A percentile compares a stretch with the other conserved stretches of the same genome.
These are phyloP conservation scores for Chaetomiaceae sp. DNA, from an alignment of 2,329 filamentous ascomycete genomes.

Conservation along the genomic window DNA sequence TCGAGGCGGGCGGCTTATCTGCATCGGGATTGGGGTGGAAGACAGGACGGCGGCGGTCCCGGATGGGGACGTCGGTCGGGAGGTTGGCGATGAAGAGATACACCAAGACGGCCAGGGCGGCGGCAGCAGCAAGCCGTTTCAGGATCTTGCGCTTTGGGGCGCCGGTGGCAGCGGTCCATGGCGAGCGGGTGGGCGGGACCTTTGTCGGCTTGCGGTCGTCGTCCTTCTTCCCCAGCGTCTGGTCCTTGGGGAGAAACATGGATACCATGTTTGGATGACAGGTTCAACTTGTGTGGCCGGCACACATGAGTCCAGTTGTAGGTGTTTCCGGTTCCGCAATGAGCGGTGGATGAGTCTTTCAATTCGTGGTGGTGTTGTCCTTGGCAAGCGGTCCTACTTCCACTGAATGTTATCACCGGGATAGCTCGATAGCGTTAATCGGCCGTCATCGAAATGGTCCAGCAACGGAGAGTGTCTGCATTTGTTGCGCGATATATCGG, in stretches of 20 bases:
- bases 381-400: no score
- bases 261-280: slow-evolving; percentile 42
- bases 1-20: not conserved
- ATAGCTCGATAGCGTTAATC: no score
- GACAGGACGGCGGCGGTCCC: slow-evolving; percentile 36
- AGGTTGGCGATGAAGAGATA: slow-evolving; percentile 64
- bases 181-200: slow-evolving; percentile 28
- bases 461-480: not conserved
- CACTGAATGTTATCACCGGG: no score
- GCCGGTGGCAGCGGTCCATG: slow-evolving; percentile 39
- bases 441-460: slow-evolving; percentile 2
- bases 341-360: no score
- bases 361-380: no score
- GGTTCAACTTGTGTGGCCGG: slow-evolving; percentile 1
- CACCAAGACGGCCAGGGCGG: slow-evolving; percentile 46
- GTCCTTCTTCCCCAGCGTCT: slow-evolving; percentile 56
- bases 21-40: slow-evolving; percentile 28
- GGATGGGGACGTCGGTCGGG: slow-evolving; percentile 41
- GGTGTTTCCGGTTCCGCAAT: no score
- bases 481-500: not conserved
- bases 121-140: slow-evolving; percentile 46
- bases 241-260: slow-evolving; percentile 49
- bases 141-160: slow-evolving; percentile 47
- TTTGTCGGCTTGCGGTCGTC: slow-evolving; percentile 45
- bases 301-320: not conserved